Base-by-base conservation (phyloP, 2,329 filamentous ascomycete genomes). In the Hypoxylon sp. region DNA sequence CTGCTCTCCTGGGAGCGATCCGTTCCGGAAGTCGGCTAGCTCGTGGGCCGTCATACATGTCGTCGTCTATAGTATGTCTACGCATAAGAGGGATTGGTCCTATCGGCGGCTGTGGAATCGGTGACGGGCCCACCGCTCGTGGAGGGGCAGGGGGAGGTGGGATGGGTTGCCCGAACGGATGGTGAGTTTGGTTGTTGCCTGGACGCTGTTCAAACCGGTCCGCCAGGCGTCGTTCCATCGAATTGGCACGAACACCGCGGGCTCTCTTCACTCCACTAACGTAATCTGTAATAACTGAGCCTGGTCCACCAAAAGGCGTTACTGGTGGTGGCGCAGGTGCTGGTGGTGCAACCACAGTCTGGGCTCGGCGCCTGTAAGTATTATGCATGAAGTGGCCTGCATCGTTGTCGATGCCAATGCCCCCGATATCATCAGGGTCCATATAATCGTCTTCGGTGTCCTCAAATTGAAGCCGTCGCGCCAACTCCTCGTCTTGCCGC, bases 371-470 rank as follows among this genome's bases (percentile, higher is more conserved):
- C 51, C 82, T 79, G 67, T 88, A 90, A 67, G 88, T 83, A 29
- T 91, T 87, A 64, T 89, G 89, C 83, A 89, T 85, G 73, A 89
- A 87, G 72, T 91, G 87, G 13, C 81, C 83, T 1, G 83, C 81
- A 66, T 89, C 89, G 29, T 47, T 57, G 26, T 44, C 44, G 29
- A 53, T 47, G 22, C 86, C 86, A 14, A 86, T 77, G 1, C 82
- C 83, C 26, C 82, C 74, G 13, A 79, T 67, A 35, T 81, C 80
- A n/a, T 53, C 64, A 3, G 67, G 64, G 33, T 77, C 79, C 51
- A 80, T 75, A 10, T 81, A 82, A 26, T 79, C 80, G n/a, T 81
- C 81, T 56, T 83, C 78, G 6, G 70, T 62, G 0, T 80, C 74
- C 4, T 78, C 79, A 26, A 77, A 76, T 46, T 79, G 79, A 67